Evolutionary conservation across 495 filamentous ascomycete genomes (phyloP), one percentile per base, ranked within the genome.

Genomic region (Aspergillus panamensis): DNA sequence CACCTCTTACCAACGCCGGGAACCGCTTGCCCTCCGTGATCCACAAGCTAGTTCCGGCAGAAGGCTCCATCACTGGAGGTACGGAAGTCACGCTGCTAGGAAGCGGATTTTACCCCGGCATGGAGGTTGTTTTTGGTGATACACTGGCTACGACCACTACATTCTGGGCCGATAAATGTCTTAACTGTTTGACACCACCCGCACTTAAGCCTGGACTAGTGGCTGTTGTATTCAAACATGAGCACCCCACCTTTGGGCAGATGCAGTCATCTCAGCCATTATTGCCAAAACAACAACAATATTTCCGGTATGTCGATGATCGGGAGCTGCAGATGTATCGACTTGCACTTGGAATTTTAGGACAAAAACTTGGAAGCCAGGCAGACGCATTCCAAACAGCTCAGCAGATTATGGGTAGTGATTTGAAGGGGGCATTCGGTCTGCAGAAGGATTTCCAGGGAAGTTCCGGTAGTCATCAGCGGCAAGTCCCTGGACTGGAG

Each of bases 91-190:
- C 88, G 0, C 79, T 92, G 53, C 74, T 93, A 25, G 92, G 93
- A 6, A 87, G 82, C 62, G 84, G 85, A 19, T 96, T 96, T 62
- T 84, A 82, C 35, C 82, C 86, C 45, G 90, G 89, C 6, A 82
- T 93, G 65, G 88, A 90, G 53, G 90, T 96, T 56, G 86, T 92
- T 63, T 97, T 97, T 70, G 92, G 92, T 16, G 85, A 90, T 44
- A 80, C 78, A 4, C 77, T 83, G 33, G 92, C 93, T 9, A 87
- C 84, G 1, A 89, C 87, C 9, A 93, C 89, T 10, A 90, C 88
- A 1, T 95, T 80, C 63, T 96, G 90, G 86, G 89, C 89, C 20
- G 83, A 88, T 51, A 86, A 82, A 43, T 88, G 87, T 17, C 76
- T 96, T n/a, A 89, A 95, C 40, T 96, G 90, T 66, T 73, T 92